Percentiles rank a stretch among this genome's conserved stretches.
These are phyloP conservation scores for Letharia columbiana DNA, from an alignment of 495 filamentous ascomycete species.

Conservation along the genomic window DNA sequence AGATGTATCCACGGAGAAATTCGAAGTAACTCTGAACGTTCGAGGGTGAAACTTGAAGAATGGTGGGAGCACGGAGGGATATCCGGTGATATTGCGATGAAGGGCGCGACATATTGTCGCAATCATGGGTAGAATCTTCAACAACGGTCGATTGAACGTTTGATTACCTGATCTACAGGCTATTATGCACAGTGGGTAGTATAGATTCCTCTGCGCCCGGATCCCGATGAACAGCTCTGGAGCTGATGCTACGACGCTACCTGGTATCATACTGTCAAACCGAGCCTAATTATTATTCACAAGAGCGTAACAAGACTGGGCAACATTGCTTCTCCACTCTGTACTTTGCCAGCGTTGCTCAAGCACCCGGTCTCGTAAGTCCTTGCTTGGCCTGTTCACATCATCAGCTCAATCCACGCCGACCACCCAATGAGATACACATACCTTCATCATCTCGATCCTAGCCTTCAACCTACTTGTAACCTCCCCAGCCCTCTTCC, in stretches of 20 bases:
- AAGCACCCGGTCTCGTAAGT: conserved; percentile 13
- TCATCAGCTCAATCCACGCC: not conserved
- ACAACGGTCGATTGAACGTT: not conserved
- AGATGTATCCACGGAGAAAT: too few relatives aligned
- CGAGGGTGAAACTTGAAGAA: too few relatives aligned
- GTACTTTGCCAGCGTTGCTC: not conserved
- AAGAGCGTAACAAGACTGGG: not conserved
- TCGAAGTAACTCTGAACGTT: too few relatives aligned
- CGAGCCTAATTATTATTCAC: too few relatives aligned
- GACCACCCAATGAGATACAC: conserved; percentile 19
- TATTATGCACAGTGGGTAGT: not conserved
- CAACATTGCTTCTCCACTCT: not conserved
- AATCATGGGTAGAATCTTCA: too few relatives aligned
- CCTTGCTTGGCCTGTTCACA: conserved; percentile 13
- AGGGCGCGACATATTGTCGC: too few relatives aligned
- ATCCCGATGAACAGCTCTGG: not conserved
- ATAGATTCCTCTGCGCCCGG: not conserved
- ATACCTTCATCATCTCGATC: conserved; percentile 82
- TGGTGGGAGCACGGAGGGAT: too few relatives aligned
- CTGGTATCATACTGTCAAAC: not conserved
- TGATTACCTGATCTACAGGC: not conserved
- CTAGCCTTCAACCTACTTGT: conserved; percentile 93
- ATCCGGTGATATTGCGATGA: too few relatives aligned
- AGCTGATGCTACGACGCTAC: not conserved
- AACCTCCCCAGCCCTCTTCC: conserved; percentile 97